Evolutionary conservation across 106 monocot genomes (phyloP).

Genomic region (Narthecium ossifragum): DNA sequence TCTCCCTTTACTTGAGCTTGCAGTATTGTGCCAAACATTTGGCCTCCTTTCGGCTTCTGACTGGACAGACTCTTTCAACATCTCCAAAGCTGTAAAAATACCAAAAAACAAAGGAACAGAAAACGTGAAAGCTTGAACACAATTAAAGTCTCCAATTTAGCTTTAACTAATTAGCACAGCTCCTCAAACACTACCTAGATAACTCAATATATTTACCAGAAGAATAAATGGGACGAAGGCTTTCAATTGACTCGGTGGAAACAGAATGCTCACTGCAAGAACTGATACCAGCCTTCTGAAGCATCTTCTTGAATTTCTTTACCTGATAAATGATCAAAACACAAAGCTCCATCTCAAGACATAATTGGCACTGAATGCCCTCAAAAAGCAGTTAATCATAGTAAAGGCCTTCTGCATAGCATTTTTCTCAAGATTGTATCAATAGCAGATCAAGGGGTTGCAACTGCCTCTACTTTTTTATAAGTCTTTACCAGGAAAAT

Average conservation of each 20-base stretch:
- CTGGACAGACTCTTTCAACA: constrained; percentile 26
- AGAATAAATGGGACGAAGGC: constrained; percentile 47
- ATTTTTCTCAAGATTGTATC: too few relatives aligned
- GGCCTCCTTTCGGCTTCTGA: constrained; percentile 19
- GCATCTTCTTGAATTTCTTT: constrained; percentile 57
- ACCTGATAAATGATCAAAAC: constrained; percentile 35
- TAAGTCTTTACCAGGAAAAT: too few relatives aligned
- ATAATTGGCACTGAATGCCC: too few relatives aligned
- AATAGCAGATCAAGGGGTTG: too few relatives aligned
- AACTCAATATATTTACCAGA: constrained; percentile 28
- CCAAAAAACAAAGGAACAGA: background rate
- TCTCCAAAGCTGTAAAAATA: constrained; percentile 33
- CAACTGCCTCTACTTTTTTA: too few relatives aligned
- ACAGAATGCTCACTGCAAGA: constrained; percentile 36
- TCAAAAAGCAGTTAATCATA: too few relatives aligned
- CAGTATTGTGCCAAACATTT: constrained; percentile 1
- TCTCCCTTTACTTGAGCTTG: constrained; percentile 17
- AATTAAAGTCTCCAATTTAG: background rate
- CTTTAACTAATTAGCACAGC: background rate
- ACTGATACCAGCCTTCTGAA: constrained; percentile 53
- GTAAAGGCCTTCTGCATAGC: too few relatives aligned
- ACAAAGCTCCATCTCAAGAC: background rate
- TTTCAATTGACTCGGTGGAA: constrained; percentile 41
- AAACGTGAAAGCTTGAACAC: background rate
- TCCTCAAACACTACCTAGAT: background rate